phyloP scores from a whole-genome alignment of 768 basidiomycete genomes.

The Mycena polygramma region DNA sequence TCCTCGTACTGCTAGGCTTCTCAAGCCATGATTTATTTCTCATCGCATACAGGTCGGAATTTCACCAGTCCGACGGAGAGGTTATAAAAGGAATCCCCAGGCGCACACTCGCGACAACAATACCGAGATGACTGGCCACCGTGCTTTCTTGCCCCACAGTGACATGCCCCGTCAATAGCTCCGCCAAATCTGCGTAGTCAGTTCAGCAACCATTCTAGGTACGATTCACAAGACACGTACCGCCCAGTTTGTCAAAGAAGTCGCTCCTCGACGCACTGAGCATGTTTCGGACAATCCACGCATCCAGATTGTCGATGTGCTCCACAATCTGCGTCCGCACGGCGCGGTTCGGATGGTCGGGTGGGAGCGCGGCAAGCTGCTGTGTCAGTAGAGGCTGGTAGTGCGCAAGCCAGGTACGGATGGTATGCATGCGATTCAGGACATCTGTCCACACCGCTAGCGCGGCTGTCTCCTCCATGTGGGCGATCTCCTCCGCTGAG shows the following conservation, averaged over 20 bases:
- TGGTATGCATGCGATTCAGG: background rate
- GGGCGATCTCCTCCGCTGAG: background rate
- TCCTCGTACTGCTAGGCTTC: no score
- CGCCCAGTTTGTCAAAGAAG: background rate
- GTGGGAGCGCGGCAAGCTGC: background rate
- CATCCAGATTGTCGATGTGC: background rate
- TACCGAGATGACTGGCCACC: no score
- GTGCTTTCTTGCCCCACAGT: no score
- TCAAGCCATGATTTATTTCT: no score
- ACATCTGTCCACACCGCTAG: background rate
- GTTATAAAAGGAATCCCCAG: no score
- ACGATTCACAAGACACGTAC: conserved; percentile 1
- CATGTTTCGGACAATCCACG: background rate
- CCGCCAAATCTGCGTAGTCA: no score
- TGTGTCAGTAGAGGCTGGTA: background rate
- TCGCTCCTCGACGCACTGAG: conserved; percentile 1
- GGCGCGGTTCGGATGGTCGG: background rate
- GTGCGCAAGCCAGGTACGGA: background rate
- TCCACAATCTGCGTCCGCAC: background rate
- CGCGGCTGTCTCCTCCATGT: background rate
- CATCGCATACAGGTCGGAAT: no score
- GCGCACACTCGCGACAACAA: no score
- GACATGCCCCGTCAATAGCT: no score
- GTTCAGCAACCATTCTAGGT: no score
- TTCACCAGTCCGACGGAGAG: no score